phyloP scores from a whole-genome alignment of 2,329 filamentous ascomycete species.

The Periconia macrospinosa region DNA sequence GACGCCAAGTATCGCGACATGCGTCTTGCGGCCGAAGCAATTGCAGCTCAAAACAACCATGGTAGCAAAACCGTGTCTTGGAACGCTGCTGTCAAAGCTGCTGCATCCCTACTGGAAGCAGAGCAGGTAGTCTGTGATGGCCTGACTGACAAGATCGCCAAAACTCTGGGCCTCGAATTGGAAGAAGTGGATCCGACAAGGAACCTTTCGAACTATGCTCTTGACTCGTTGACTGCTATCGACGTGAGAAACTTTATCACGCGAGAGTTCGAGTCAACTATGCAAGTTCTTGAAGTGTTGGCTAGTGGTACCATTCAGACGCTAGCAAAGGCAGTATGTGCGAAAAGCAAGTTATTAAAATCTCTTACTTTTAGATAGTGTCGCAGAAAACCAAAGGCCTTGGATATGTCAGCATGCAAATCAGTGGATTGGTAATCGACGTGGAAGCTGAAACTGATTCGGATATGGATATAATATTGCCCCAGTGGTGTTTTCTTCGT shows the following conservation, averaged over 20 bases:
- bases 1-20: conserved; percentile 31
- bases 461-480: too few relatives aligned
- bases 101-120: conserved; percentile 19
- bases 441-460: too few relatives aligned
- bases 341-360: conserved; percentile 5
- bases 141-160: conserved; percentile 28
- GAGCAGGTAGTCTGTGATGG: conserved; percentile 24
- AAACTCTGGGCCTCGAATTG: conserved; percentile 24
- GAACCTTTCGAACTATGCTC: conserved; percentile 22
- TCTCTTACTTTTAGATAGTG: too few relatives aligned
- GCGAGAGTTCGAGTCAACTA: conserved; percentile 49
- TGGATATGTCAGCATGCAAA: too few relatives aligned
- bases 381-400: too few relatives aligned
- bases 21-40: conserved; percentile 22
- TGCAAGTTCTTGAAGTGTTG: conserved; percentile 60
- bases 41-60: conserved; percentile 4
- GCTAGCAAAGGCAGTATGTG: conserved; percentile 9
- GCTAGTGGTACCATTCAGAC: conserved; percentile 46
- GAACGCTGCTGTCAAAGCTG: conserved; percentile 26
- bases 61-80: conserved; percentile 19
- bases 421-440: too few relatives aligned
- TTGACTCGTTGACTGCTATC: conserved; percentile 35
- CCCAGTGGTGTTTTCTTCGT: too few relatives aligned
- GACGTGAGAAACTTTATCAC: conserved; percentile 37
- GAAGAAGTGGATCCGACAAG: conserved; percentile 27